Percentiles rank a stretch among this genome's conserved stretches.
Evolutionary conservation across 257 asterid species (phyloP).

Genomic region (Anisodus tanguticus): DNA sequence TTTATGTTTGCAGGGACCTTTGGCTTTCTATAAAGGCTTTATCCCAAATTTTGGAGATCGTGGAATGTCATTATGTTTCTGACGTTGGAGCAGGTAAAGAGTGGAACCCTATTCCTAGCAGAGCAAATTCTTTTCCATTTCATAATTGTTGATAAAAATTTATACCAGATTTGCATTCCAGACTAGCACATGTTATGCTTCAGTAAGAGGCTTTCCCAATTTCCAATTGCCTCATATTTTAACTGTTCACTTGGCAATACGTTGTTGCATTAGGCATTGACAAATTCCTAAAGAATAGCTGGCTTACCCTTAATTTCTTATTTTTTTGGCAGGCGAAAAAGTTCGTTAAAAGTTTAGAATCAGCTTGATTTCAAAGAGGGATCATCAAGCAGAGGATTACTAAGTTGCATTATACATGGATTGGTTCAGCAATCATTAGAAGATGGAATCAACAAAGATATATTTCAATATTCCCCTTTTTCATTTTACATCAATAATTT

Average conservation of each 20-base stretch:
- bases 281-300: not conserved
- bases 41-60: constrained; percentile 94
- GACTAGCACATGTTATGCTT: constrained; percentile 4
- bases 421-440: not conserved
- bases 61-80: constrained; percentile 97
- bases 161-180: not conserved
- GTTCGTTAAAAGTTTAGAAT: constrained; percentile 63
- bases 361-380: constrained; percentile 47
- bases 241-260: not conserved
- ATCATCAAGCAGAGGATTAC: constrained; percentile 20
- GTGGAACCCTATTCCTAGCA: not conserved
- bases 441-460: constrained; percentile 12
- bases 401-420: not conserved
- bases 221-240: not conserved
- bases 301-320: constrained; percentile 6
- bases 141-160: not conserved
- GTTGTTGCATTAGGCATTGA: not conserved
- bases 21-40: constrained; percentile 94
- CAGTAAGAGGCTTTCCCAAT: not conserved
- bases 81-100: constrained; percentile 86
- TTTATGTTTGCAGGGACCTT: constrained; percentile 69
- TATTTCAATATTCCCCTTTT: not conserved
- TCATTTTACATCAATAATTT: not conserved
- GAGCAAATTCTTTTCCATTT: not conserved
- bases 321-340: constrained; percentile 67